Evolutionary conservation across 441 rosid species (phyloP), one percentile per base, ranked within the genome.

Genomic region (Pelargonium australe): DNA sequence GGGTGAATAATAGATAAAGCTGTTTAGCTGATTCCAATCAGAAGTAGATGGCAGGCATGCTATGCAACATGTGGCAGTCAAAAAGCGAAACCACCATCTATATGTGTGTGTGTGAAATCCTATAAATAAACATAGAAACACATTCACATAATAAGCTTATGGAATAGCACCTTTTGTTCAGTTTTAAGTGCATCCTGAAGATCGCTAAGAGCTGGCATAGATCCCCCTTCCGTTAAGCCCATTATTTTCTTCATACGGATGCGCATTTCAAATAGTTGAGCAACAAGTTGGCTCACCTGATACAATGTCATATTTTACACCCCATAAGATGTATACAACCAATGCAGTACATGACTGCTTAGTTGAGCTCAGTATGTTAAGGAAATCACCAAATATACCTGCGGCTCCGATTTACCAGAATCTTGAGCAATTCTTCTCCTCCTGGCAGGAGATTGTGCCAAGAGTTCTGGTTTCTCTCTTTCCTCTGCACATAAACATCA

Each of bases 201-300:
- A 78, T 80, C 80, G 82, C 95, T 95, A 64, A 91, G 75, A 10
- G 97, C 85, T 71, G 97, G 99, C 68, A 91, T 77, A 11, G 97
- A 88, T 76, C 97, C 97, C 61, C 97, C 97, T 77, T 89, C 91
- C 97, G 92, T 87, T 55, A 83, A 87, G 63, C 97, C 93, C 97
- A 90, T 87, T 74, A 95, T 81, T 72, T 95, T 95, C 96, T 95
- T 95, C 99, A 95, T 91, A 10, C 84, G 85, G 49, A 85, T 88
- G 62, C 96, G 92, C 97, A 95, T 95, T 85, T 91, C 97, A 79
- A 91, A 95, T 49, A 95, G 87, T 79, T 91, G 99, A 73, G 99
- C 97, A 66, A 95, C 95, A 70, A 95, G 90, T 86, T 86, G 89
- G 65, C 96, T 88, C 88, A 95, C 99, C 98, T 91, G 28, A 67